Conservation (phyloP, 1,139 yeast genomes). For the Ogataea hybrid region DNA sequence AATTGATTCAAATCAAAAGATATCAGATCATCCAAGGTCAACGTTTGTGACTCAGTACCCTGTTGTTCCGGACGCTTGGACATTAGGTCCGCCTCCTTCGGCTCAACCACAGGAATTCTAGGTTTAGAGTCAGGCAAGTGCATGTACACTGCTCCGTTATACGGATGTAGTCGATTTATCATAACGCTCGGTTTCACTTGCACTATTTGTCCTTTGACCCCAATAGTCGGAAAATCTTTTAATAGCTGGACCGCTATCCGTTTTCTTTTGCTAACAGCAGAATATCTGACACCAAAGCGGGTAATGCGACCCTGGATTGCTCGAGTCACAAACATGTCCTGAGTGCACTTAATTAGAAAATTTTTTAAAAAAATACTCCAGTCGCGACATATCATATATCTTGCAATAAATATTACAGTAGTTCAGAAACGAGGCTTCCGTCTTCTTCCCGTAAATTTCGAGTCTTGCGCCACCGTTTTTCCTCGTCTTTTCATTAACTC, state of each 20-base stretch:
- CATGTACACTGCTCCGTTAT: conserved; percentile 58
- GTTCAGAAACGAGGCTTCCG: conserved; percentile 75
- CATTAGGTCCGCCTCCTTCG: conserved; percentile 7
- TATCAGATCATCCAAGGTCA: conserved; percentile 29
- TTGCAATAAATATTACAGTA: conserved; percentile 3
- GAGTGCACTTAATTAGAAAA: conserved; percentile 1
- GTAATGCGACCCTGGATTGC: conserved; percentile 1
- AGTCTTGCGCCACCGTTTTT: conserved; percentile 81
- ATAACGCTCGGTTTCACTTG: conserved; percentile 78
- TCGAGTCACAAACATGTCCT: conserved; percentile 2
- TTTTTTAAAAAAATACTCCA: not conserved
- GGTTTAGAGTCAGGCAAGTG: conserved; percentile 46
- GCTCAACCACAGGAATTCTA: conserved; percentile 57
- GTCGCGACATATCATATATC: conserved; percentile 5
- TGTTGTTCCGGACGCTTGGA: not conserved
- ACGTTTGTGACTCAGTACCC: conserved; percentile 6
- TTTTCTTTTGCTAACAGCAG: conserved; percentile 35
- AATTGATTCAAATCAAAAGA: conserved; percentile 24
- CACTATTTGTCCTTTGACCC: conserved; percentile 69
- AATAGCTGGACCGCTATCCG: conserved; percentile 70
- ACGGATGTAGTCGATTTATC: conserved; percentile 73
- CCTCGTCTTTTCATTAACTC: conserved; percentile 92
- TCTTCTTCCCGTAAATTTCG: conserved; percentile 91
- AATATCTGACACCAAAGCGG: conserved; percentile 28
- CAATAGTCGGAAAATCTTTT: conserved; percentile 59